Conservation (phyloP, 352 stramenopile genomes). For the Globisporangium carolinianum region DNA sequence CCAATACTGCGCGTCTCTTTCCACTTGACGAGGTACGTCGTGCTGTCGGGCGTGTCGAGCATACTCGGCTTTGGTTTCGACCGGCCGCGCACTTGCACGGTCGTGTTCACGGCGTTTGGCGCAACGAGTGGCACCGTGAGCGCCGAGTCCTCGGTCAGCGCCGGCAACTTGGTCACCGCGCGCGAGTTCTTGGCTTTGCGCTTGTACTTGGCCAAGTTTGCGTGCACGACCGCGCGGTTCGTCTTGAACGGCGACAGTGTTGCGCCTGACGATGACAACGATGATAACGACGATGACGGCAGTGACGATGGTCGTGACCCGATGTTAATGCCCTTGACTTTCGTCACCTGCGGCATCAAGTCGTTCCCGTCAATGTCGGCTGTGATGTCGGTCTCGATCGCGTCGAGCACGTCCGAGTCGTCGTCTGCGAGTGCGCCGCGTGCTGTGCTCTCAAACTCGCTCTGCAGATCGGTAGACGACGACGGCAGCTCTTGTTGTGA, state of each 20-base stretch:
- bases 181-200: slow-evolving; percentile 68
- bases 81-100: slow-evolving; percentile 71
- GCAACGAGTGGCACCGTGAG: slow-evolving; percentile 74
- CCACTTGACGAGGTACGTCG: slow-evolving; percentile 84
- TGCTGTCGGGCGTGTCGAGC: slow-evolving; percentile 73
- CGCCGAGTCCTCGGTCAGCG: slow-evolving; percentile 46
- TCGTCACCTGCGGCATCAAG: slow-evolving; percentile 37
- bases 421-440: slow-evolving; percentile 8
- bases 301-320: too few relatives aligned
- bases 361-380: slow-evolving; percentile 48
- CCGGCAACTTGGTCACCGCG: slow-evolving; percentile 52
- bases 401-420: slow-evolving; percentile 18
- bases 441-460: slow-evolving; percentile 3
- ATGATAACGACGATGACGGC: neutral
- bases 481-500: neutral
- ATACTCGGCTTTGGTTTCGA: slow-evolving; percentile 72
- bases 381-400: slow-evolving; percentile 41
- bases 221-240: slow-evolving; percentile 36
- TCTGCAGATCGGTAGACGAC: slow-evolving; percentile 3
- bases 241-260: slow-evolving; percentile 19
- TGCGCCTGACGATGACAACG: neutral
- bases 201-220: slow-evolving; percentile 71
- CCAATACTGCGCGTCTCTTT: slow-evolving; percentile 84
- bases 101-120: slow-evolving; percentile 80
- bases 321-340: slow-evolving; percentile 21